Conservation (phyloP, 2,329 filamentous ascomycete genomes). For the Fusarium sp. region DNA sequence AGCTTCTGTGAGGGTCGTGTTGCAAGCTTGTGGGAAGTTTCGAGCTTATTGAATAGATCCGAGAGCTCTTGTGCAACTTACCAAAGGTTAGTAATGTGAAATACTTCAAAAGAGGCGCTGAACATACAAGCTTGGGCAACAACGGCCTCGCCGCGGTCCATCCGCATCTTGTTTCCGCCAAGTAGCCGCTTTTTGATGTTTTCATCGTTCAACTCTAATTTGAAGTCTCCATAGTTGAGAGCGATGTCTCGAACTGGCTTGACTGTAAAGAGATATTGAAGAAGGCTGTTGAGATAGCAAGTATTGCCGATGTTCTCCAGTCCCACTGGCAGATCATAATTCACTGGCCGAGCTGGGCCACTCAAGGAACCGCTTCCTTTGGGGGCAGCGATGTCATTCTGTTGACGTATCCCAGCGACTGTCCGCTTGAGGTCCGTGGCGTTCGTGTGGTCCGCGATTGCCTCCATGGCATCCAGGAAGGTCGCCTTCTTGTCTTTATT, state of each 20-base stretch:
- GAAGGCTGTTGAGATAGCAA: slow-evolving; percentile 95
- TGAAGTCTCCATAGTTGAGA: slow-evolving; percentile 76
- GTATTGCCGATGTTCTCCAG: slow-evolving; percentile 96
- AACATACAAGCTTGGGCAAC: slow-evolving; percentile 79
- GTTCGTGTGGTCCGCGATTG: slow-evolving; percentile 49
- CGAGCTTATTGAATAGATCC: slow-evolving; percentile 76
- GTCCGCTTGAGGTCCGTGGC: slow-evolving; percentile 45
- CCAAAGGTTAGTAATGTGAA: neutral
- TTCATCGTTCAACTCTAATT: slow-evolving; percentile 74
- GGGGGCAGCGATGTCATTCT: slow-evolving; percentile 40
- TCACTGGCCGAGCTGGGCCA: slow-evolving; percentile 31
- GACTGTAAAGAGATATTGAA: slow-evolving; percentile 95
- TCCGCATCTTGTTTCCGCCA: slow-evolving; percentile 70
- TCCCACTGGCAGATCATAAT: slow-evolving; percentile 79
- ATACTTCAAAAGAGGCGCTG: neutral
- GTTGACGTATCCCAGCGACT: slow-evolving; percentile 43
- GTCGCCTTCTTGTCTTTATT: slow-evolving; percentile 46
- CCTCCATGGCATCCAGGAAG: slow-evolving; percentile 51
- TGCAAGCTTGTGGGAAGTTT: slow-evolving; percentile 68
- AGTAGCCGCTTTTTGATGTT: slow-evolving; percentile 75
- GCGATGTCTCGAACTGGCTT: slow-evolving; percentile 84
- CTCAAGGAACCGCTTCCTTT: slow-evolving; percentile 1
- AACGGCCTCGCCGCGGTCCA: slow-evolving; percentile 68
- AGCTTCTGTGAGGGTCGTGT: slow-evolving; percentile 81
- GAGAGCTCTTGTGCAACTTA: slow-evolving; percentile 79